Conservation (phyloP, 2,329 filamentous ascomycete species). For the Emergomyces orientalis region DNA sequence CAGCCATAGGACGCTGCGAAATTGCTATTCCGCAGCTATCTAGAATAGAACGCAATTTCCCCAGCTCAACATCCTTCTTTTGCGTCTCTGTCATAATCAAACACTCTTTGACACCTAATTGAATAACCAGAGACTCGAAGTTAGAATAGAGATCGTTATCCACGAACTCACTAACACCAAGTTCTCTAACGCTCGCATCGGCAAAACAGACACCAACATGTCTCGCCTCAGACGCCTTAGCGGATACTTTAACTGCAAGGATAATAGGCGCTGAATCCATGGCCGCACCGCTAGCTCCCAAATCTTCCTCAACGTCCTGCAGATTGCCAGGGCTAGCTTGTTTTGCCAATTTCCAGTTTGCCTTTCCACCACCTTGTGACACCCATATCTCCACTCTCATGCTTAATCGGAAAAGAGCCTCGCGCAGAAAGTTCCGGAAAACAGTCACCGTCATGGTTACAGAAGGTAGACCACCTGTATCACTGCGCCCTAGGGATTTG, state of each 20-base stretch:
- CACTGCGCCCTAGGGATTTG: constrained; percentile 74
- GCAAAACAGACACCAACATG: constrained; percentile 94
- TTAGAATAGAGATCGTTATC: constrained; percentile 98
- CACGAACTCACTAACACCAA: constrained; percentile 96
- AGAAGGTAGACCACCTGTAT: constrained; percentile 77
- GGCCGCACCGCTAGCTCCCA: constrained; percentile 55
- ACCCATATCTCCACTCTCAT: constrained; percentile 89
- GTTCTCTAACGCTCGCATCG: constrained; percentile 88
- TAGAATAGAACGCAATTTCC: constrained; percentile 79
- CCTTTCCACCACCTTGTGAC: constrained; percentile 62
- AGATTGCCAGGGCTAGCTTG: constrained; percentile 92
- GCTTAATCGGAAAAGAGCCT: constrained; percentile 82
- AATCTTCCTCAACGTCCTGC: constrained; percentile 92
- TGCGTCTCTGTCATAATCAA: constrained; percentile 68
- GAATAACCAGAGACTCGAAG: constrained; percentile 91
- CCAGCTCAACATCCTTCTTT: constrained; percentile 78
- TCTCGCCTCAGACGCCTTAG: constrained; percentile 75
- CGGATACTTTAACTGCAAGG: constrained; percentile 81
- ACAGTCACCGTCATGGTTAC: constrained; percentile 94
- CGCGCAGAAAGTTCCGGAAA: constrained; percentile 88
- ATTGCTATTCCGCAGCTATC: constrained; percentile 88
- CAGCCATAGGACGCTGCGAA: constrained; percentile 63
- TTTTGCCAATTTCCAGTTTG: constrained; percentile 81
- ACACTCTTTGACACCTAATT: constrained; percentile 90
- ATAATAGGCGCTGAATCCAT: constrained; percentile 90